Evolutionary conservation across 371 early-diverging fungal species (phyloP), one percentile per base, ranked within the genome.

Genomic region (Mucor piriformis): DNA sequence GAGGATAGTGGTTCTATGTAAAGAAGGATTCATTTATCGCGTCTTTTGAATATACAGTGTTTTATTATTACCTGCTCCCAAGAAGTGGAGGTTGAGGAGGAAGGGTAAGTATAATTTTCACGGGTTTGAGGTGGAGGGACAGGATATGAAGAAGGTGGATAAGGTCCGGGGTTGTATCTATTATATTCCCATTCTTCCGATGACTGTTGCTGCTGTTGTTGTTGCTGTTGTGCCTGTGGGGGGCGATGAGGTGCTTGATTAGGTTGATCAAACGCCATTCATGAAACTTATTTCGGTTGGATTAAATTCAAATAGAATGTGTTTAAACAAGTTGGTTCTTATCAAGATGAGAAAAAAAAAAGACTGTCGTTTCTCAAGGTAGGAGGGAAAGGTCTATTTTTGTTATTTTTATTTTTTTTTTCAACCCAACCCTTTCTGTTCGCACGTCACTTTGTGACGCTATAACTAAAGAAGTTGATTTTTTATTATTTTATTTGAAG

Each of bases 261-360:
- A 37, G 63, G 37, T 48, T 65, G 74, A 65, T 73, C 74, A 65
- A 73, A 69, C 54, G 69, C 58, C 73, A 73, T 72, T 56, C 66
- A 70, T 59, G 49, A 21, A 60, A 54, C 23, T 37, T 27, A 27
- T 37, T 52, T 24, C 23, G 15, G 16, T 29, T 29, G 29, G 29
- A 29, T 29, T 29, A 29, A 29, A 6, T 34, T 51, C 8, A 51
- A 51, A 21, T 6, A 37, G 12, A 37, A n/a, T 38, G 38, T 2
- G 38, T 15, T 38, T 38, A 42, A 42, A 42, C n/a, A 42, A 42
- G 7, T 18, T 18, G 8, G 0, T 42, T 46, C 12, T 46, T 46
- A 38, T n/a, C 29, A 7, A 51, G 32, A 52, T 44, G 53, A 24
- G 43, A 59, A 35, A 50, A 50, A 25, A 64, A 40, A 40, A 47